Evolutionary conservation across 257 asterid species (phyloP).

Genomic region (Ilex asprella): DNA sequence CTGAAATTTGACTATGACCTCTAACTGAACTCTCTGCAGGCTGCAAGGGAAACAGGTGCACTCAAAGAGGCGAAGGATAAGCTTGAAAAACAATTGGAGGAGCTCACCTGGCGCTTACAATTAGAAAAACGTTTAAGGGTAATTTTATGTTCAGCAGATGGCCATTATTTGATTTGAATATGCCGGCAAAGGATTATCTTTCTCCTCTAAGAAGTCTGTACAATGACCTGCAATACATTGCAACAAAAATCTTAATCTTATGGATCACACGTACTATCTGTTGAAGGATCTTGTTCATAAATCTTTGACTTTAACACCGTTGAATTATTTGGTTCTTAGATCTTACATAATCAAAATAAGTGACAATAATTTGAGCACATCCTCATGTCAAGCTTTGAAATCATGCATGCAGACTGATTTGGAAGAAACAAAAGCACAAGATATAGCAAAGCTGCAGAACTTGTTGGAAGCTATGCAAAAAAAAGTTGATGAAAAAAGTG

Average conservation of each 20-base stretch:
- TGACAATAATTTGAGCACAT: too few species aligned
- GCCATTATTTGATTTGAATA: constrained; percentile 8
- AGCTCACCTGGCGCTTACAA: constrained; percentile 92
- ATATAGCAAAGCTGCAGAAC: constrained; percentile 60
- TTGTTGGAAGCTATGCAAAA: constrained; percentile 66
- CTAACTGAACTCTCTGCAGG: constrained; percentile 37
- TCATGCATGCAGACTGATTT: constrained; percentile 57
- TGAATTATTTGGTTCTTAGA: not conserved
- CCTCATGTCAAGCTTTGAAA: too few species aligned
- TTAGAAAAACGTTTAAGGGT: constrained; percentile 95
- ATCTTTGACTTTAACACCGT: not conserved
- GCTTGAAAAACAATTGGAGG: constrained; percentile 95
- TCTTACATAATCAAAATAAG: too few species aligned
- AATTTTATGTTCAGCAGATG: constrained; percentile 18
- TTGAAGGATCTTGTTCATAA: not conserved
- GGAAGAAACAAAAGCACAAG: constrained; percentile 88
- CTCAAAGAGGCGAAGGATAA: constrained; percentile 98
- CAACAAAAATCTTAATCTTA: not conserved
- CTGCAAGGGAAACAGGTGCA: constrained; percentile 98
- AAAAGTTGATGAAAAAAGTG: constrained; percentile 72
- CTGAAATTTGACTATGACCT: not conserved
- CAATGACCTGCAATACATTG: not conserved
- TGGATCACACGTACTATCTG: not conserved
- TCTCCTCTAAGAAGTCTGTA: too few species aligned
- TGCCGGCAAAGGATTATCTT: not conserved